Evolutionary conservation across 495 filamentous ascomycete genomes (phyloP).

Genomic region (Zalerion maritima): DNA sequence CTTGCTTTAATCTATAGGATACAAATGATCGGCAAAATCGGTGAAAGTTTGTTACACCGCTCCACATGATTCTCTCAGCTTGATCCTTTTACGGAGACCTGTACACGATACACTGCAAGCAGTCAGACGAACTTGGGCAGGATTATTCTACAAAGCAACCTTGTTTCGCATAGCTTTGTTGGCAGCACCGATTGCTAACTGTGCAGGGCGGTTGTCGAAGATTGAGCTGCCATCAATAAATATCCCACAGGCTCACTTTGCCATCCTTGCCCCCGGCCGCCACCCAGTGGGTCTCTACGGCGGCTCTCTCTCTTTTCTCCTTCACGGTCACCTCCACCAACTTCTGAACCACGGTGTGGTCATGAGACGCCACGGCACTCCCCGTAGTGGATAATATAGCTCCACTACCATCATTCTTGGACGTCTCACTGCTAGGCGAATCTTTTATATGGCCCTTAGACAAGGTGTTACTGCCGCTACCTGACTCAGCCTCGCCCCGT

Average conservation of each 20-base stretch:
- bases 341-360: constrained; percentile 8
- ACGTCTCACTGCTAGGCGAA: neutral
- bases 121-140: no score
- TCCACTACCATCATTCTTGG: neutral
- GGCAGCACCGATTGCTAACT: no score
- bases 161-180: no score
- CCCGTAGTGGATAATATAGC: neutral
- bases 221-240: constrained; percentile 46
- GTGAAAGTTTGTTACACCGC: no score
- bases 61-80: no score
- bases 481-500: constrained; percentile 3
- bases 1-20: no score
- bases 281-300: constrained; percentile 69
- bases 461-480: neutral
- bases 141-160: no score
- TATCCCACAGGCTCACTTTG: constrained; percentile 91
- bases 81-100: no score
- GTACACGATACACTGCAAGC: no score
- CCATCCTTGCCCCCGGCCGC: constrained; percentile 89
- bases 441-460: neutral
- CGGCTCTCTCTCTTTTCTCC: constrained; percentile 46
- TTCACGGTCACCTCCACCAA: constrained; percentile 36
- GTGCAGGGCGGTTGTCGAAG: no score
- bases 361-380: neutral
- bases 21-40: no score